Conservation (phyloP, 768 basidiomycete species). For the Dacryopinax primogenitus region DNA sequence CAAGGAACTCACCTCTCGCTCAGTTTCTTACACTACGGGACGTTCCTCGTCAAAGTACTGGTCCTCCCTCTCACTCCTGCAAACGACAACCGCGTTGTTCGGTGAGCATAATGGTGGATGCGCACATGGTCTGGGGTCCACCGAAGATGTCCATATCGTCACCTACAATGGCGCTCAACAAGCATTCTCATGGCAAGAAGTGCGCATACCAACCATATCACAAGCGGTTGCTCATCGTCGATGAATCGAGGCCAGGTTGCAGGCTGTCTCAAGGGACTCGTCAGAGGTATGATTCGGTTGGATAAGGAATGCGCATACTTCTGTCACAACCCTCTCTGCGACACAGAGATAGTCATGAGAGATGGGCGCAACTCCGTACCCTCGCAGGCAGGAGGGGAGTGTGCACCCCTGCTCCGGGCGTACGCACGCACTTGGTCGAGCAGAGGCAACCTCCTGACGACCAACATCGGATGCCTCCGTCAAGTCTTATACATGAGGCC, state of each 20-base stretch:
- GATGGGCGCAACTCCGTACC: not conserved
- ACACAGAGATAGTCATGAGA: not conserved
- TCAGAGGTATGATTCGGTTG: no score
- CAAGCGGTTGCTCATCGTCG: no score
- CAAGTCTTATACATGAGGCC: not conserved
- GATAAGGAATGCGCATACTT: not conserved
- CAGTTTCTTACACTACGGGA: not conserved
- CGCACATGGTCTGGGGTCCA: not conserved
- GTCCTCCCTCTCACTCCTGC: constrained; percentile 7
- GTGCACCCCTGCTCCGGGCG: not conserved
- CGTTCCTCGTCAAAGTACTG: constrained; percentile 5
- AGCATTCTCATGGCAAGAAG: no score
- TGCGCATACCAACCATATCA: no score
- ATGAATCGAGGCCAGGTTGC: no score
- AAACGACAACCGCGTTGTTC: not conserved
- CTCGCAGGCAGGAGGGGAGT: constrained; percentile 3
- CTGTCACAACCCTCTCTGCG: not conserved
- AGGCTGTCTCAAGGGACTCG: no score
- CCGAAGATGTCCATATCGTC: not conserved
- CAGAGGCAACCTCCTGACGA: constrained; percentile 8
- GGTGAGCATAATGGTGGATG: not conserved
- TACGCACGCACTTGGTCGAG: not conserved
- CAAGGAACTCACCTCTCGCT: no score
- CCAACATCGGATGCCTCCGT: not conserved
- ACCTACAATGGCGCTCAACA: no score